Evolutionary conservation across 1,284 basidiomycete genomes (phyloP), one percentile per base, ranked within the genome.

Genomic region (Bjerkandera adusta): DNA sequence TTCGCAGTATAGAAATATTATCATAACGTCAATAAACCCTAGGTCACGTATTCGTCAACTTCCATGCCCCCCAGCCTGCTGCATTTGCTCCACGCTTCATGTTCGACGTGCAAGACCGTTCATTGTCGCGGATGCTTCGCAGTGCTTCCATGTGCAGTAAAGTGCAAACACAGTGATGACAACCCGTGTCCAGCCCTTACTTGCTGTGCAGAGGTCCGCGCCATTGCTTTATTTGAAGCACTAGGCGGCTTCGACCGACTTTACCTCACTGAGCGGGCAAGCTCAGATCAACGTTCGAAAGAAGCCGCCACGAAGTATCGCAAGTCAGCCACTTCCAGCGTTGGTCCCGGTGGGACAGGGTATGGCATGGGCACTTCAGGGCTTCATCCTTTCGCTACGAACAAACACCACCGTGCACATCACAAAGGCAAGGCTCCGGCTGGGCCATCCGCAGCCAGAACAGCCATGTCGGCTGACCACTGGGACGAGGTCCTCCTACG

Each of bases 331-430:
- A 40, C 45, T 3, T 48, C 45, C 32, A 60, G 65, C 45, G 73
- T 77, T 3, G 76, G 76, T 6, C 74, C 72, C 18, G 73, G 75
- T 8, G 75, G 76, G 3, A 77, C 75, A n/a, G 76, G 76, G 1
- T 78, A 77, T 56, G 65, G 66, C 10, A 63, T 58, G 10, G 67
- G 44, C 13, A 10, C 22, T 5, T 24, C 11, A 38, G 38, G 16
- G 6, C 25, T 36, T 18, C 43, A 50, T 16, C 52, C 49, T 42
- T 26, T 21, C n/a, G 27, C 8, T 30, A 30, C 13, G 22, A 7
- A 18, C 38, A 18, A 40, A 10, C 13, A 18, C 6, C n/a, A 6
- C 46, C 29, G 21, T 21, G 4, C 8, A 30, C 24, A 29, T 10
- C 5, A 34, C 36, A 13, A 10, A 38, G 34, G 33, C 29, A 20